These are phyloP conservation scores for Chondrostereum purpureum DNA, from an alignment of 1,284 basidiomycete genomes.

Conservation along the genomic window DNA sequence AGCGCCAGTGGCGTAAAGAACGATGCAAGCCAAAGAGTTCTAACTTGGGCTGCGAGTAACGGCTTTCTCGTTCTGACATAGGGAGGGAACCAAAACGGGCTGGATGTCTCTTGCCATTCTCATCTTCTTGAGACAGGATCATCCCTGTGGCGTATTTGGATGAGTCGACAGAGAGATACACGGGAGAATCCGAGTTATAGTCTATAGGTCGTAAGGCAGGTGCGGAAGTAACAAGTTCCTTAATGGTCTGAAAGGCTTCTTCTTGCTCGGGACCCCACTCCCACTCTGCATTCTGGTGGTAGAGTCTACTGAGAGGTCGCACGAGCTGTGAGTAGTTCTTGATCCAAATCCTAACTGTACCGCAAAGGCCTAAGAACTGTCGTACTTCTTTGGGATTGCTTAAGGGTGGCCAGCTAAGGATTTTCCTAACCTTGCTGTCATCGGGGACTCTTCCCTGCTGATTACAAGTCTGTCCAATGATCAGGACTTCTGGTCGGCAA, in stretches of 20 bases:
- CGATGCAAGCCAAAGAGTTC: slow-evolving; percentile 30
- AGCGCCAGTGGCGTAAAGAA: slow-evolving; percentile 21
- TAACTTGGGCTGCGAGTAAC: slow-evolving; percentile 31
- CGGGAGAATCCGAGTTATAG: slow-evolving; percentile 19
- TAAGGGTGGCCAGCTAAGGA: slow-evolving; percentile 12
- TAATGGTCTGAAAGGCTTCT: slow-evolving; percentile 9
- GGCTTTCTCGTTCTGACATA: slow-evolving; percentile 19
- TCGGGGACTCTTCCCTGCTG: slow-evolving; percentile 14
- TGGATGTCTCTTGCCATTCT: slow-evolving; percentile 21
- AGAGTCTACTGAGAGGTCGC: not conserved
- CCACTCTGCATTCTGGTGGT: not conserved
- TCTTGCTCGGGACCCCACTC: slow-evolving; percentile 15
- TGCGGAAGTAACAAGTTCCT: slow-evolving; percentile 16
- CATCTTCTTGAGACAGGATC: slow-evolving; percentile 23
- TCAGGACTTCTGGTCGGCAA: not conserved
- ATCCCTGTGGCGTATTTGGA: slow-evolving; percentile 26
- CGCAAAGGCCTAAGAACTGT: not conserved
- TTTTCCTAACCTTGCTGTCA: slow-evolving; percentile 9
- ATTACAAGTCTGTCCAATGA: slow-evolving; percentile 13
- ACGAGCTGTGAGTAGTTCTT: not conserved
- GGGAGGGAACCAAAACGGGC: not conserved
- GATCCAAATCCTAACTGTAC: no score
- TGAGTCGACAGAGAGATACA: slow-evolving; percentile 31
- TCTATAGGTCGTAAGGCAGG: slow-evolving; percentile 24
- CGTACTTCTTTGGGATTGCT: slow-evolving; percentile 18